Conservation (phyloP, 768 basidiomycete species). For the Suillus occidentalis region DNA sequence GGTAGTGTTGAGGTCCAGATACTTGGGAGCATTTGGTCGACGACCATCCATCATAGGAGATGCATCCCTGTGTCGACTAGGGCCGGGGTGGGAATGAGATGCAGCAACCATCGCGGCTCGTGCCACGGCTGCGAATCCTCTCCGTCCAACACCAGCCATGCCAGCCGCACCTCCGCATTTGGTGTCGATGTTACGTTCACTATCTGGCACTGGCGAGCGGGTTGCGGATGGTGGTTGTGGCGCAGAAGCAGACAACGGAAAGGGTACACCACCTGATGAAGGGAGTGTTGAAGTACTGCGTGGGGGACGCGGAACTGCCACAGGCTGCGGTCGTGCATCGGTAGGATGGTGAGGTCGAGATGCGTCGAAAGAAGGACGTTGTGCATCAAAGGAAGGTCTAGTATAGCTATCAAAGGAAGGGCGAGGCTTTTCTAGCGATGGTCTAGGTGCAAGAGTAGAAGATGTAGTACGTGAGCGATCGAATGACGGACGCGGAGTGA, state of each 20-base stretch:
- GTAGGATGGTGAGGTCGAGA: neutral
- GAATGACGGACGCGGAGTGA: constrained; percentile 16
- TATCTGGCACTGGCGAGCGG: constrained; percentile 14
- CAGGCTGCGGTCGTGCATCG: constrained; percentile 1
- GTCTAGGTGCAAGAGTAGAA: constrained; percentile 15
- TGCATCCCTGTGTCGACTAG: neutral
- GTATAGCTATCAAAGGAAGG: constrained; percentile 4
- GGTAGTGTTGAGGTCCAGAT: constrained; percentile 46
- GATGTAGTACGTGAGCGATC: constrained; percentile 20
- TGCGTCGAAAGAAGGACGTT: constrained; percentile 19
- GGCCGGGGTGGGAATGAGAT: constrained; percentile 12
- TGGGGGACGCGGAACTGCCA: constrained; percentile 11
- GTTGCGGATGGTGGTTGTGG: constrained; percentile 8
- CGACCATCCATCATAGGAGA: constrained; percentile 17
- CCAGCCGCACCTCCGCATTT: constrained; percentile 74
- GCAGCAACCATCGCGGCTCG: constrained; percentile 55
- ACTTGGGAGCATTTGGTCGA: constrained; percentile 40
- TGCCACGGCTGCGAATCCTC: constrained; percentile 78
- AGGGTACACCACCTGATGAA: constrained; percentile 16
- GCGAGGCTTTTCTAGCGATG: constrained; percentile 16
- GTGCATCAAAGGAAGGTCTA: constrained; percentile 5
- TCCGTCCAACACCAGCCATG: constrained; percentile 89
- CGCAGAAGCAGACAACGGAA: constrained; percentile 13
- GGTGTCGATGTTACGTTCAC: constrained; percentile 55
- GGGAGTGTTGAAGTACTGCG: constrained; percentile 14